These are phyloP conservation scores for Cerrena zonata DNA, from an alignment of 1,284 basidiomycete species.

Conservation along the genomic window DNA sequence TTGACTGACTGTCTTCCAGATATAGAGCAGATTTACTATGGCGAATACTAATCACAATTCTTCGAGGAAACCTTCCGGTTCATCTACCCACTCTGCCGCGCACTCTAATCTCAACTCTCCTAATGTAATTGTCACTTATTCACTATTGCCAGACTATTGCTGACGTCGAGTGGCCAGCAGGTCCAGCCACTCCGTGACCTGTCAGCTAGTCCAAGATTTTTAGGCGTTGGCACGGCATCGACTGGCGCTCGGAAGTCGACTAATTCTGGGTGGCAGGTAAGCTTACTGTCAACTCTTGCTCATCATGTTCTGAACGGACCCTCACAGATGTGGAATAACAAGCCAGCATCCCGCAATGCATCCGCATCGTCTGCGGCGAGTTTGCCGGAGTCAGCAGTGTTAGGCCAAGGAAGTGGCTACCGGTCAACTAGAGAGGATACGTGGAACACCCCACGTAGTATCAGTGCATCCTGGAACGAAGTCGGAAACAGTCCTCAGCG, in stretches of 20 bases:
- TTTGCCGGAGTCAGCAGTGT: conserved; percentile 34
- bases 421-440: conserved; percentile 44
- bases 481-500: conserved; percentile 17
- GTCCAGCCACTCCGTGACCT: conserved; percentile 22
- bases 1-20: background rate
- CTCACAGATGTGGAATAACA: conserved; percentile 56
- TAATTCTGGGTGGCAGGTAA: conserved; percentile 69
- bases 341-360: conserved; percentile 49
- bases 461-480: conserved; percentile 62
- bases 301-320: no score
- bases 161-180: no score
- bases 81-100: conserved; percentile 54
- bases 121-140: conserved; percentile 49
- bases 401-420: conserved; percentile 41
- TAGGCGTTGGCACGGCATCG: conserved; percentile 47
- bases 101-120: conserved; percentile 55
- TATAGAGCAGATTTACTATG: conserved; percentile 31
- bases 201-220: conserved; percentile 36
- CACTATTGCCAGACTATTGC: no score
- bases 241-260: conserved; percentile 45
- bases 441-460: conserved; percentile 48
- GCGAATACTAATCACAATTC: conserved; percentile 41
- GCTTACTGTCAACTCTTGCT: no score
- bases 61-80: conserved; percentile 60
- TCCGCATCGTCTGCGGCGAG: conserved; percentile 58